phyloP scores from a whole-genome alignment of 352 stramenopile genomes.

The Elongisporangium anandrum region DNA sequence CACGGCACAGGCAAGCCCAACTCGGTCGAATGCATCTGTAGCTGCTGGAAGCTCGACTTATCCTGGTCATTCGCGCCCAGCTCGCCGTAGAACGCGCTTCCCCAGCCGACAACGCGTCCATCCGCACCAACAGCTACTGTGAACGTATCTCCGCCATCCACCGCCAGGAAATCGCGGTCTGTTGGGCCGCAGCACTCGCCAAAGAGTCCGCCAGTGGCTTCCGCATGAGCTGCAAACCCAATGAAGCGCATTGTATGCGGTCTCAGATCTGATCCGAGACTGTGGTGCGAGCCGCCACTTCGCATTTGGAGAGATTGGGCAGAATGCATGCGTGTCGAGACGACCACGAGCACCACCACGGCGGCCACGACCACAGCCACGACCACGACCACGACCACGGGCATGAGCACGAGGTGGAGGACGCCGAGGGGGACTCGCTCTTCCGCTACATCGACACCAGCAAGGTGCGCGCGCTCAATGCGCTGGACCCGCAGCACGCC shows the following conservation, averaged over 20 bases:
- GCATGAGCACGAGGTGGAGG: constrained; percentile 63
- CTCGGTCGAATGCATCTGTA: constrained; percentile 1
- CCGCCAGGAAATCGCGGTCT: constrained; percentile 9
- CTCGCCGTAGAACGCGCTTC: constrained; percentile 63
- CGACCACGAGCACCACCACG: constrained; percentile 46
- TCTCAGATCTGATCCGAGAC: constrained; percentile 11
- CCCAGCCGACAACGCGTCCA: constrained; percentile 52
- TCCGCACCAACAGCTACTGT: constrained; percentile 27
- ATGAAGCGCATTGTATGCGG: constrained; percentile 14
- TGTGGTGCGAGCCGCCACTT: too few species aligned
- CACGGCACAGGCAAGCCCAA: constrained; percentile 29
- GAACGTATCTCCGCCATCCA: constrained; percentile 56
- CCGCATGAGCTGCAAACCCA: neutral
- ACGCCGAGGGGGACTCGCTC: constrained; percentile 73
- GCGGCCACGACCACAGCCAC: constrained; percentile 34
- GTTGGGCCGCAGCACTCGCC: constrained; percentile 20
- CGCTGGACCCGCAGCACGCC: constrained; percentile 48
- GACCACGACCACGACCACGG: constrained; percentile 61
- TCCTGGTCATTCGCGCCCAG: constrained; percentile 8
- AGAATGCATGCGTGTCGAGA: constrained; percentile 27
- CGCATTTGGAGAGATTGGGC: neutral
- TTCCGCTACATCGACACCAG: constrained; percentile 85
- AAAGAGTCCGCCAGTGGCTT: constrained; percentile 17
- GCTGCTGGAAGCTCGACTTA: neutral
- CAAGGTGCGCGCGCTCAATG: constrained; percentile 82